These are phyloP conservation scores for Pulveroboletus sp. DNA, from an alignment of 1,284 basidiomycete genomes.

Conservation along the genomic window DNA sequence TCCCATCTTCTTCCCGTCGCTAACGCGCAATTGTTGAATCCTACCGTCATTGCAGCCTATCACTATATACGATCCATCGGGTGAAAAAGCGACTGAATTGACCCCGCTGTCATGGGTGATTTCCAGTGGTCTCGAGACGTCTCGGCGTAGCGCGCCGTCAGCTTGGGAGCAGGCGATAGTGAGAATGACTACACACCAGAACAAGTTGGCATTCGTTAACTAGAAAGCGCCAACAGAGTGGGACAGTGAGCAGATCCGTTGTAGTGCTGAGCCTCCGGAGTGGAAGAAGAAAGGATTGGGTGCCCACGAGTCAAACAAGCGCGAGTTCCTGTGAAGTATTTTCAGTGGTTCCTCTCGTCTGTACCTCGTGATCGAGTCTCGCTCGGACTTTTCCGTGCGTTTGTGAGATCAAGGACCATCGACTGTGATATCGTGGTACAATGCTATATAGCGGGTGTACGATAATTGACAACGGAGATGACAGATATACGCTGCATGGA, in stretches of 20 bases:
- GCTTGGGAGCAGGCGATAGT: background rate
- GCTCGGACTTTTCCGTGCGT: background rate
- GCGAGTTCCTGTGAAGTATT: background rate
- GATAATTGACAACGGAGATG: too few relatives aligned
- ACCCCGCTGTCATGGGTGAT: constrained; percentile 5
- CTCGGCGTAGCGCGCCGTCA: constrained; percentile 6
- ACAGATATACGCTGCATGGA: too few relatives aligned
- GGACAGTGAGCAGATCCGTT: background rate
- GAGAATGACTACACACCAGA: constrained; percentile 1
- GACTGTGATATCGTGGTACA: too few relatives aligned
- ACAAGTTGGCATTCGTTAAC: constrained; percentile 3
- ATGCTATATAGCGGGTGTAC: too few relatives aligned
- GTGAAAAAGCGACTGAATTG: constrained; percentile 22
- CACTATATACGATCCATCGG: constrained; percentile 16
- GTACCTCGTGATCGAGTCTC: too few relatives aligned
- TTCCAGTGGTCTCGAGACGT: constrained; percentile 5
- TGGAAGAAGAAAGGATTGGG: too few relatives aligned
- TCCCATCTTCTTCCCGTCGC: constrained; percentile 15
- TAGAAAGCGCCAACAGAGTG: background rate
- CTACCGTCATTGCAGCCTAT: constrained; percentile 18
- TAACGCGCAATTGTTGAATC: constrained; percentile 20
- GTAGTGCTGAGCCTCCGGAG: background rate
- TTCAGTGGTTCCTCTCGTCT: too few relatives aligned
- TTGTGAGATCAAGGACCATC: too few relatives aligned
- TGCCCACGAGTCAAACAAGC: too few relatives aligned